A percentile compares a stretch with the other conserved stretches of the same genome.
These are phyloP conservation scores for Pestalotiopsis sp. DNA, from an alignment of 2,329 filamentous ascomycete species.

Conservation along the genomic window DNA sequence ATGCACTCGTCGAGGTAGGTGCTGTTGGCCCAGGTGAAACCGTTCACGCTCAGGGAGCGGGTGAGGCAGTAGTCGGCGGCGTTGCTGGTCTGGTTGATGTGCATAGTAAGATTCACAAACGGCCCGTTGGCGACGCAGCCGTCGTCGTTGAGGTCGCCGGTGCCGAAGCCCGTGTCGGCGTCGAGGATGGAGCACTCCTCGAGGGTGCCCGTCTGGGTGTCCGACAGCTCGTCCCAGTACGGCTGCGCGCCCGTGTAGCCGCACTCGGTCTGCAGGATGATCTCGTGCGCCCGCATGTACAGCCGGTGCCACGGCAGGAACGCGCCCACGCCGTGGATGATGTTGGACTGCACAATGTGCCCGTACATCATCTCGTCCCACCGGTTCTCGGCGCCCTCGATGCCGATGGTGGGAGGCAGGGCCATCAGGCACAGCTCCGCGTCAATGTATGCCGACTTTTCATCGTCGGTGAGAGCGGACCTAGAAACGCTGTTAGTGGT, in stretches of 20 bases:
- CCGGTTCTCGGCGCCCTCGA: constrained; percentile 26
- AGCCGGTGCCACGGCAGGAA: constrained; percentile 11
- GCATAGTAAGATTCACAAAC: constrained; percentile 4
- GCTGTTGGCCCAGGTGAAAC: background rate
- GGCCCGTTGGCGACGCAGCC: constrained; percentile 5
- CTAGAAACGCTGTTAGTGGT: background rate
- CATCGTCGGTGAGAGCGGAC: constrained; percentile 16
- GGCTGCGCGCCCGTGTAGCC: constrained; percentile 9
- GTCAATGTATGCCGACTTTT: constrained; percentile 30
- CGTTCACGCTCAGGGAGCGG: constrained; percentile 1
- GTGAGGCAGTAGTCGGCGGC: constrained; percentile 4
- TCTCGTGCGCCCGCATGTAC: constrained; percentile 9
- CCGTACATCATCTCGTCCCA: constrained; percentile 35
- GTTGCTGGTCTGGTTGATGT: constrained; percentile 14
- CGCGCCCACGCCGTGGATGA: constrained; percentile 27
- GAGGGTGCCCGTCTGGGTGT: constrained; percentile 15
- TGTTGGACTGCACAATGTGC: constrained; percentile 29
- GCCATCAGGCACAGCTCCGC: constrained; percentile 33
- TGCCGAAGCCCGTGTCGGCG: constrained; percentile 7
- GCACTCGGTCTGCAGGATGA: constrained; percentile 12
- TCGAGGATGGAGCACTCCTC: constrained; percentile 19
- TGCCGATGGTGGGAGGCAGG: constrained; percentile 21
- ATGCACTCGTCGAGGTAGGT: constrained; percentile 9
- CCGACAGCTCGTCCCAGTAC: constrained; percentile 3
- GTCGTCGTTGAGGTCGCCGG: constrained; percentile 21